Percentiles rank a stretch among this genome's conserved stretches.
Evolutionary conservation across 495 filamentous ascomycete species (phyloP).

Genomic region (Aspergillus cristatus): DNA sequence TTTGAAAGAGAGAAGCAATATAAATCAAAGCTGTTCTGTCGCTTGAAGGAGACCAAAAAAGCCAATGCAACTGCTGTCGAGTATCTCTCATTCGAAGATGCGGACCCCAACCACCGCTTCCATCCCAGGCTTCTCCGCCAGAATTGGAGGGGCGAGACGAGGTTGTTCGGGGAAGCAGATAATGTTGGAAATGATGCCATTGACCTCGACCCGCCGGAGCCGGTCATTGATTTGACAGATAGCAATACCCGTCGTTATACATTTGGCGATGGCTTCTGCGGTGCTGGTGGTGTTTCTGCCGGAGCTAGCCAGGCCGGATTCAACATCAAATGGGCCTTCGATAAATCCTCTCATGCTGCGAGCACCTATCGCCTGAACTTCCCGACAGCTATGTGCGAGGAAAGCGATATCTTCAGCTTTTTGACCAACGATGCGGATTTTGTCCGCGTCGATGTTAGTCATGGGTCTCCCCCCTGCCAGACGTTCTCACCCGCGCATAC

Average conservation of each 20-base stretch:
- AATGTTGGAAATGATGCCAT: no score
- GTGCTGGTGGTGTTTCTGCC: conserved; percentile 64
- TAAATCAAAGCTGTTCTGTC: conserved; percentile 17
- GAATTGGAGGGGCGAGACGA: conserved; percentile 23
- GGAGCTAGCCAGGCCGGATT: conserved; percentile 59
- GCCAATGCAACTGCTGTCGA: conserved; percentile 14
- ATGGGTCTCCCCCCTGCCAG: conserved; percentile 80
- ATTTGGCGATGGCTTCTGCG: conserved; percentile 65
- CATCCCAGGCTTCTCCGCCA: conserved; percentile 12
- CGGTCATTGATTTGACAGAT: conserved; percentile 14
- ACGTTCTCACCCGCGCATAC: conserved; percentile 75
- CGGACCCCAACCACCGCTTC: conserved; percentile 7
- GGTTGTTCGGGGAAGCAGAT: conserved; percentile 17
- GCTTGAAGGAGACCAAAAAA: conserved; percentile 15
- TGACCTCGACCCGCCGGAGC: background rate
- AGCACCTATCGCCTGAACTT: conserved; percentile 55
- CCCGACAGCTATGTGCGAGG: conserved; percentile 33
- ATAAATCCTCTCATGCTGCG: conserved; percentile 46
- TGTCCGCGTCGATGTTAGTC: conserved; percentile 57
- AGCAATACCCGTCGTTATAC: conserved; percentile 36
- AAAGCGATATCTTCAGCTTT: conserved; percentile 18
- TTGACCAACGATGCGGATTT: conserved; percentile 17
- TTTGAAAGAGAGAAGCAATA: background rate
- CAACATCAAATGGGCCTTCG: conserved; percentile 51
- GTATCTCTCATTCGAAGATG: conserved; percentile 20